phyloP scores from a whole-genome alignment of 352 stramenopile species.

The Pythium utonaiense region DNA sequence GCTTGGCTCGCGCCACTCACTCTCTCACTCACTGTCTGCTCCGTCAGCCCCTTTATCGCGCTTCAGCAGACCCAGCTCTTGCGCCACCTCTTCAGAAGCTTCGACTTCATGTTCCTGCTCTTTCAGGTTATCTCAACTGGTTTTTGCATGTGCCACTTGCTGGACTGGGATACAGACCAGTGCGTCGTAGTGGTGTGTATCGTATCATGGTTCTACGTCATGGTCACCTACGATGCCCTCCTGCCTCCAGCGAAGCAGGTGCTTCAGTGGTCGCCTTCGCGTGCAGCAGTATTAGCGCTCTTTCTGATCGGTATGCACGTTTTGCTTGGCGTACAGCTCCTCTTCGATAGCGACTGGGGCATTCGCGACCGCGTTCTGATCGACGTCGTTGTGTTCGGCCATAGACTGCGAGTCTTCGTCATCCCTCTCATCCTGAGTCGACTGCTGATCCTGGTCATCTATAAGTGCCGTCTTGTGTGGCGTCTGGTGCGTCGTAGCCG shows the following conservation, averaged over 20 bases:
- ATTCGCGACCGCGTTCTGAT: too few species aligned
- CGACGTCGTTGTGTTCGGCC: too few species aligned
- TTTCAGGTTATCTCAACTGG: conserved; percentile 13
- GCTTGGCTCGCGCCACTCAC: too few species aligned
- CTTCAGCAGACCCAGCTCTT: conserved; percentile 8
- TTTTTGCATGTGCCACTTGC: conserved; percentile 19
- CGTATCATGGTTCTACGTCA: conserved; percentile 18
- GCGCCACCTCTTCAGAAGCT: conserved; percentile 11
- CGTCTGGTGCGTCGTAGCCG: too few species aligned
- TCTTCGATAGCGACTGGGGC: not conserved
- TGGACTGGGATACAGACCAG: conserved; percentile 11
- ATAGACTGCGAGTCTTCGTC: too few species aligned
- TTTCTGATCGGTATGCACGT: not conserved
- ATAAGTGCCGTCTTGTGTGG: too few species aligned
- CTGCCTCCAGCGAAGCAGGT: not conserved
- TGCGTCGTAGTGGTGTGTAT: not conserved
- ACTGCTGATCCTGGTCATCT: too few species aligned
- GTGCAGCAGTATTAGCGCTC: not conserved
- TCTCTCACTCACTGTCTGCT: not conserved
- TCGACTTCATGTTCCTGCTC: conserved; percentile 32
- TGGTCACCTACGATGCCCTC: conserved; percentile 12
- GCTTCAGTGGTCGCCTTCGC: not conserved
- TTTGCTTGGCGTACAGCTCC: not conserved
- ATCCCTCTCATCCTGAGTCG: too few species aligned
- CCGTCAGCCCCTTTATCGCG: not conserved